A percentile compares a stretch with the other conserved stretches of the same genome.
phyloP scores from a whole-genome alignment of 2,329 filamentous ascomycete species.

The Aspergillus novoparasiticus region DNA sequence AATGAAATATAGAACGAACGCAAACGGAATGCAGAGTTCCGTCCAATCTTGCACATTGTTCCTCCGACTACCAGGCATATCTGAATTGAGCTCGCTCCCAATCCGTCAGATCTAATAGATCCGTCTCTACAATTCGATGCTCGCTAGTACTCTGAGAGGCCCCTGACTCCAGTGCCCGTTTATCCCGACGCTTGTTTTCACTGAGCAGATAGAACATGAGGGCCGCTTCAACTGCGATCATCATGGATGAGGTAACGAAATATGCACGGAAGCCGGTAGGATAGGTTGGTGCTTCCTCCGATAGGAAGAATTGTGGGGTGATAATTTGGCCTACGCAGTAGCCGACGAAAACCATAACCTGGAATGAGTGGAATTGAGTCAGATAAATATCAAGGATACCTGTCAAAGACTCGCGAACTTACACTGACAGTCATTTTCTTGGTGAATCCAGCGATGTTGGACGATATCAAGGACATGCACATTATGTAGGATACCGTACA shows the following conservation, averaged over 20 bases:
- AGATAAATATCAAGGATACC: not conserved
- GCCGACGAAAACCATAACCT: conserved; percentile 3
- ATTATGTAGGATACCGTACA: conserved; percentile 2
- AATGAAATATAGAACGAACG: not conserved
- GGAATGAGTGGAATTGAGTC: no score
- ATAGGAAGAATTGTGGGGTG: not conserved
- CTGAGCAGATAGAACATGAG: not conserved
- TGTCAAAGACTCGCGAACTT: not conserved
- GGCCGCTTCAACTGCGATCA: not conserved
- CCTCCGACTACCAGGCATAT: not conserved
- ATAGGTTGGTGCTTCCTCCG: not conserved
- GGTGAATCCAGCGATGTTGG: conserved; percentile 3
- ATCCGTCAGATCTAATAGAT: not conserved
- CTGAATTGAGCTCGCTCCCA: not conserved
- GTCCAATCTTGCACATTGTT: not conserved
- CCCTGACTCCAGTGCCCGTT: not conserved
- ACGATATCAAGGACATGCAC: conserved; percentile 5
- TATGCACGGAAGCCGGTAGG: conserved; percentile 2
- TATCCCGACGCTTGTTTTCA: not conserved
- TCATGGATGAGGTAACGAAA: not conserved
- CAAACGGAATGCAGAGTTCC: not conserved
- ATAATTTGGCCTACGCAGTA: conserved; percentile 2
- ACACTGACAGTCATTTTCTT: conserved; percentile 2
- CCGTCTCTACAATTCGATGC: not conserved
- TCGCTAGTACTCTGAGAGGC: not conserved